These are phyloP conservation scores for Skeletonema grethae DNA, from an alignment of 108 stramenopile species.

Conservation along the genomic window DNA sequence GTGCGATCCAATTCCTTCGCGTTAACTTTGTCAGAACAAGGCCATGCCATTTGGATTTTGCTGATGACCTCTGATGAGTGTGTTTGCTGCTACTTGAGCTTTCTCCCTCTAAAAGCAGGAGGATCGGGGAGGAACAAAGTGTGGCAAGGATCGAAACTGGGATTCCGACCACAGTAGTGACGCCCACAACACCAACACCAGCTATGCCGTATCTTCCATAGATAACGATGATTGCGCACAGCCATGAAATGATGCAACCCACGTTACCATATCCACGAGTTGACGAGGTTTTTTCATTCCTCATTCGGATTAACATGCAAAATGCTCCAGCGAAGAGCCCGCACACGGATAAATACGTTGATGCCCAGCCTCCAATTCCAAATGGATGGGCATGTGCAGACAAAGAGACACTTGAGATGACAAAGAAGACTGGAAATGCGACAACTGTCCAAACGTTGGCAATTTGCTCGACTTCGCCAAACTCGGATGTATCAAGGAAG, in stretches of 20 bases:
- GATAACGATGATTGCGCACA: conserved; percentile 52
- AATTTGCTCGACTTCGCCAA: conserved; percentile 72
- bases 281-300: conserved; percentile 51
- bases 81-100: conserved; percentile 34
- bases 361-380: conserved; percentile 73
- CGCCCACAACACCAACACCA: conserved; percentile 67
- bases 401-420: conserved; percentile 42
- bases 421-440: conserved; percentile 62
- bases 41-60: conserved; percentile 39
- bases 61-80: conserved; percentile 38
- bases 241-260: conserved; percentile 61
- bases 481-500: conserved; percentile 68
- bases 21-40: conserved; percentile 50
- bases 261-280: conserved; percentile 69
- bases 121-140: conserved; percentile 55
- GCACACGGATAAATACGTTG: conserved; percentile 68
- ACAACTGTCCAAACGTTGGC: conserved; percentile 59
- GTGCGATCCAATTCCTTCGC: conserved; percentile 64
- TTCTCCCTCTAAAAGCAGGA: conserved; percentile 78
- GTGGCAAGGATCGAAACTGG: conserved; percentile 73
- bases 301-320: conserved; percentile 49
- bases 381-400: conserved; percentile 58
- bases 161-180: conserved; percentile 59
- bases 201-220: conserved; percentile 75
- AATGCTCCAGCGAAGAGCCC: conserved; percentile 52